Evolutionary conservation across 768 basidiomycete genomes (phyloP).

Genomic region (Amanita exitialis): DNA sequence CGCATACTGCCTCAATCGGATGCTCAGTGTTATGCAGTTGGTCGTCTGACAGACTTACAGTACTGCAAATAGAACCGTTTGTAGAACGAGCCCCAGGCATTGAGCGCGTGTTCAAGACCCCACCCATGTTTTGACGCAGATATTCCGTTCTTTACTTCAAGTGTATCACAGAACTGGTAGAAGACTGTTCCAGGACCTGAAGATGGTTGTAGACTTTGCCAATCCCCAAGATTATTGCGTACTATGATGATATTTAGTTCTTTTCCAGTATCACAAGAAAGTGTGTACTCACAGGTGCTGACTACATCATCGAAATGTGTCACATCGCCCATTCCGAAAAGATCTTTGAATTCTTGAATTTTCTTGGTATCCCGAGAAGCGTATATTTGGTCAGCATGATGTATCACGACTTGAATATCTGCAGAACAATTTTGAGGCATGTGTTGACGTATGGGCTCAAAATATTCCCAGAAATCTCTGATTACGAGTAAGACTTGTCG

Average conservation of each 20-base stretch:
- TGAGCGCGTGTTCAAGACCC: slow-evolving; percentile 51
- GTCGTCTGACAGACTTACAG: slow-evolving; percentile 24
- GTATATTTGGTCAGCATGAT: slow-evolving; percentile 51
- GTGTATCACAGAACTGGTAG: slow-evolving; percentile 55
- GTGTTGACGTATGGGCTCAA: slow-evolving; percentile 56
- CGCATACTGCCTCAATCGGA: slow-evolving; percentile 42
- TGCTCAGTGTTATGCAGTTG: not conserved
- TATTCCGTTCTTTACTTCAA: slow-evolving; percentile 51
- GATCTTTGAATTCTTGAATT: slow-evolving; percentile 43
- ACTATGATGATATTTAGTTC: slow-evolving; percentile 31
- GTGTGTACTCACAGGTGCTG: slow-evolving; percentile 33
- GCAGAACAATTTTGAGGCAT: slow-evolving; percentile 71
- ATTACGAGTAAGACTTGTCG: not conserved
- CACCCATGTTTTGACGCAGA: slow-evolving; percentile 42
- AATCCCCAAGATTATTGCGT: slow-evolving; percentile 52
- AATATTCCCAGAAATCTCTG: slow-evolving; percentile 65
- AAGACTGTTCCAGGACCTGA: slow-evolving; percentile 36
- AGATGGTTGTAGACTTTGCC: slow-evolving; percentile 52
- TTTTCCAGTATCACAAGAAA: slow-evolving; percentile 25
- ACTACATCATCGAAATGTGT: slow-evolving; percentile 61
- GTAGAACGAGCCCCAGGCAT: slow-evolving; percentile 54
- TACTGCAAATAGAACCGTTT: slow-evolving; percentile 32
- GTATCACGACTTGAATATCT: slow-evolving; percentile 55
- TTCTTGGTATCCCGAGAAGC: slow-evolving; percentile 29
- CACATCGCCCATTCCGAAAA: slow-evolving; percentile 48